Conservation (phyloP, 148 eudicot genomes). For the Salicornia ramosissima region DNA sequence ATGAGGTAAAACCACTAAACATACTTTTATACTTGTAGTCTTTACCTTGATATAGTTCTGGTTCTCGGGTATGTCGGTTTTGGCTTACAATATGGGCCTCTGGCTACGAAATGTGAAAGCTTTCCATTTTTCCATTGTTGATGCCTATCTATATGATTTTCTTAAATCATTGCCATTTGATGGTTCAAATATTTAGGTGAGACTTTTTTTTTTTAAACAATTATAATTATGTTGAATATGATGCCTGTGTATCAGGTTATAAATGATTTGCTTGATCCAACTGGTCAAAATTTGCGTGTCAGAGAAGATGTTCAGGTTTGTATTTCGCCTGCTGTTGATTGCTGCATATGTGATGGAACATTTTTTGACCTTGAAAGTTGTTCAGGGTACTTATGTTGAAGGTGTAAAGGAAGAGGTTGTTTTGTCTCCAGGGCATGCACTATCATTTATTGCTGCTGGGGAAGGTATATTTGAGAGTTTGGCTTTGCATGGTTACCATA, state of each 20-base stretch:
- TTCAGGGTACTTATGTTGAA: slow-evolving; percentile 96
- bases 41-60: not conserved
- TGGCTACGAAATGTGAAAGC: not conserved
- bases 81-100: not conserved
- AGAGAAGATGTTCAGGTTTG: slow-evolving; percentile 97
- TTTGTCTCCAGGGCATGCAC: slow-evolving; percentile 96
- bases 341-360: not conserved
- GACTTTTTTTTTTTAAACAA: not conserved
- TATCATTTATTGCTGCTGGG: slow-evolving; percentile 97
- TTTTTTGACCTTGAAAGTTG: slow-evolving; percentile 8
- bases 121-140: not conserved
- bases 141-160: not conserved
- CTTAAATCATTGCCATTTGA: not conserved
- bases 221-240: not conserved
- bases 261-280: slow-evolving; percentile 97
- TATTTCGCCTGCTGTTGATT: not conserved
- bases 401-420: slow-evolving; percentile 99
- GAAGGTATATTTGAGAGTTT: slow-evolving; percentile 57
- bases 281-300: slow-evolving; percentile 94
- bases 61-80: not conserved
- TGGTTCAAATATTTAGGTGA: not conserved
- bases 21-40: no score
- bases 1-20: slow-evolving; percentile 55
- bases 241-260: slow-evolving; percentile 54
- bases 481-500: not conserved